Evolutionary conservation across 257 asterid genomes (phyloP), one percentile per base, ranked within the genome.

Genomic region (Plantago major): DNA sequence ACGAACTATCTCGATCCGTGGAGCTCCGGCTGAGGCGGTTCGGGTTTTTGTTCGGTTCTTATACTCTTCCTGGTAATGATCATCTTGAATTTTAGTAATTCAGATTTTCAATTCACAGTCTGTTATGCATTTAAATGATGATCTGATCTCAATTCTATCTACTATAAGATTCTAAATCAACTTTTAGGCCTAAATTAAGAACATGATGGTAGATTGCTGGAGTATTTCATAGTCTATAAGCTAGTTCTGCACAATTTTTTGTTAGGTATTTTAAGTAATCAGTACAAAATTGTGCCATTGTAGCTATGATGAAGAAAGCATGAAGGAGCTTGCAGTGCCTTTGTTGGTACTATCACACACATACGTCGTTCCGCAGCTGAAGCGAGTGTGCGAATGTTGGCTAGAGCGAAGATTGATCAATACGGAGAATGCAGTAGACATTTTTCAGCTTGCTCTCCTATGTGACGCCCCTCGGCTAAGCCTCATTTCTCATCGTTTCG

Each of bases 21-120:
- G 99, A 46, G 94, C 82, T 73, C 96, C 93, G 26, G 60, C 90
- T 0, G 99, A 80, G 73, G 97, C 95, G 37, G 95, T 86, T 62
- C 84, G 79, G 44, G 72, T 78, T 48, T 84, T 92, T 71, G 62
- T 92, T 50, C 78, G 99, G 48, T 89, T 72, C 79, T 60, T 92
- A 19, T 92, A 92, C 66, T 84, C 96, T n/a, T 84, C 95, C 7
- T 59, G 97, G 99, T 91, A 85, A 75, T 18, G 40, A 37, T 45
- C 17, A 4, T 46, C 50, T 49, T 33, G 8, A 33, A 5, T 1
- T 7, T 33, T 7, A 33, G 26, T 22, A 22, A 22, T 22, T 22
- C 26, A 22, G 26, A n/a, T 22, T 22, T 22, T 22, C 26, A 22
- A 22, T 22, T 22, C 26, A 22, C 2, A 22, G 26, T 22, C 26